Evolutionary conservation across 441 rosid genomes (phyloP).

Genomic region (Syzygium malaccense): DNA sequence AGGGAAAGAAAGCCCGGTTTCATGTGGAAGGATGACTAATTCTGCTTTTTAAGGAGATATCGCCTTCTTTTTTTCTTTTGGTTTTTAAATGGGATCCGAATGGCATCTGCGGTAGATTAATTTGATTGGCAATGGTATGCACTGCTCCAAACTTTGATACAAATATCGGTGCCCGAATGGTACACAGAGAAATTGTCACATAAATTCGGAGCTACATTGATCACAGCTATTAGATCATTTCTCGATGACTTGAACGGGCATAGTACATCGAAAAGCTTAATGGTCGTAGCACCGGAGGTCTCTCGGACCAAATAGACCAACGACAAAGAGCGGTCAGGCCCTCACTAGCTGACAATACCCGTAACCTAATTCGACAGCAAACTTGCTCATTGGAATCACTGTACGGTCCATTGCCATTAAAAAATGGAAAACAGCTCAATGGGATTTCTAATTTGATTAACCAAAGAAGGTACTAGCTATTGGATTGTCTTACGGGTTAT

Average conservation of each 20-base stretch:
- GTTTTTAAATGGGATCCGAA: neutral
- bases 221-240: neutral
- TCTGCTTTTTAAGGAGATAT: neutral
- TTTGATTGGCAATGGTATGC: neutral
- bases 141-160: neutral
- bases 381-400: neutral
- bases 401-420: neutral
- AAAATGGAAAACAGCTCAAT: neutral
- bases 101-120: neutral
- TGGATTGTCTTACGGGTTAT: too few relatives aligned
- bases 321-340: neutral
- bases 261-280: neutral
- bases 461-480: too few relatives aligned
- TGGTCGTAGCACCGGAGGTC: neutral
- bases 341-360: neutral
- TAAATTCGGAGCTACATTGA: neutral
- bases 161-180: neutral
- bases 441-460: neutral
- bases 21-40: neutral
- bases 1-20: neutral
- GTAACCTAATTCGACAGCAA: neutral
- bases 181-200: neutral
- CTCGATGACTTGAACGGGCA: neutral
- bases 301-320: neutral
- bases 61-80: neutral